These are phyloP conservation scores for Lepidopterella palustris DNA, from an alignment of 495 filamentous ascomycete genomes.

Conservation along the genomic window DNA sequence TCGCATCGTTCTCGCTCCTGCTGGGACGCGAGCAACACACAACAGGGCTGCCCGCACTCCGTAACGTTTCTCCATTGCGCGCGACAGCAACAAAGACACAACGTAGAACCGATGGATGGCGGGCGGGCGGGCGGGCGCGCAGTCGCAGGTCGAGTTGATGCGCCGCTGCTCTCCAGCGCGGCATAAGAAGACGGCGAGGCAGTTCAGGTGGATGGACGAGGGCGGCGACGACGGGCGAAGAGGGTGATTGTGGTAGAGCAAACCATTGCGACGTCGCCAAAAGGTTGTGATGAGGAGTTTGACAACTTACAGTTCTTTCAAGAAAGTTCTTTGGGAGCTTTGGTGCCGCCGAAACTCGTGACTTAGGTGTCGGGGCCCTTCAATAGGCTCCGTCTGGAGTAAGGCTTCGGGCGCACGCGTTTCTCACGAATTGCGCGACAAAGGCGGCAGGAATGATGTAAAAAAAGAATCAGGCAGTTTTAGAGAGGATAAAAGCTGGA, in stretches of 20 bases:
- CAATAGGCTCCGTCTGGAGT: neutral
- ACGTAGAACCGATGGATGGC: neutral
- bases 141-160: neutral
- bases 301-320: neutral
- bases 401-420: neutral
- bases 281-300: neutral
- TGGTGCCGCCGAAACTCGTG: neutral
- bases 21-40: constrained; percentile 17
- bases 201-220: neutral
- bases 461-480: neutral
- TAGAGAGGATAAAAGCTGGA: neutral
- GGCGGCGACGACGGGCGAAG: neutral
- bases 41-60: constrained; percentile 12
- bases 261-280: neutral
- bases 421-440: neutral
- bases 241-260: neutral
- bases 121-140: neutral
- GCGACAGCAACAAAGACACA: neutral
- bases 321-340: neutral
- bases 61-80: constrained; percentile 12
- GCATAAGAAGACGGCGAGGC: neutral
- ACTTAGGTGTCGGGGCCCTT: neutral
- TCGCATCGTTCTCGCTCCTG: constrained; percentile 11
- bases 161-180: neutral
- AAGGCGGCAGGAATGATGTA: neutral